Conservation (phyloP, 1,284 basidiomycete species). For the Ceratobasidium sp. region DNA sequence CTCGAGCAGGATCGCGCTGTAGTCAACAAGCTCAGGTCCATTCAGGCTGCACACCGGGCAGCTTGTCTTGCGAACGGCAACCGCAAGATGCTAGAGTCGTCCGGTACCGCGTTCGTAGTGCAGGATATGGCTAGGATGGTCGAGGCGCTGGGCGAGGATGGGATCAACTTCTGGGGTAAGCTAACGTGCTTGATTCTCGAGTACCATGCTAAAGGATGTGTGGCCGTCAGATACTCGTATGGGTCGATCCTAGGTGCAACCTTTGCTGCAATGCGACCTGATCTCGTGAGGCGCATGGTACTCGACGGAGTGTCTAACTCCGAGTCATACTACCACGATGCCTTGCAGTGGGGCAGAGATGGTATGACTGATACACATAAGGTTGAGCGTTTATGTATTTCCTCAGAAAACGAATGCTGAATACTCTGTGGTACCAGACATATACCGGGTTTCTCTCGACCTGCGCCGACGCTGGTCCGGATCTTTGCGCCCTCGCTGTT, state of each 20-base stretch:
- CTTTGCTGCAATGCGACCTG: conserved; percentile 54
- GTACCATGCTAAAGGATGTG: not conserved
- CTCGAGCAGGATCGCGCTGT: not conserved
- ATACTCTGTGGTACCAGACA: not conserved
- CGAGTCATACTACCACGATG: conserved; percentile 46
- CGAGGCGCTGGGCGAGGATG: conserved; percentile 50
- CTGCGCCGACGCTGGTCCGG: conserved; percentile 47
- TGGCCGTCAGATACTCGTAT: conserved; percentile 47
- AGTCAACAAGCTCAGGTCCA: not conserved
- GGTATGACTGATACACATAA: conserved; percentile 50
- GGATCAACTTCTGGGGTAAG: conserved; percentile 36
- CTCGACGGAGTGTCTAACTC: conserved; percentile 52
- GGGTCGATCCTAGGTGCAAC: conserved; percentile 53
- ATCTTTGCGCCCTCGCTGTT: conserved; percentile 40
- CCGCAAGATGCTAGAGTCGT: conserved; percentile 46
- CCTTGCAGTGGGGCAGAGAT: conserved; percentile 49
- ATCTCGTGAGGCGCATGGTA: conserved; percentile 51
- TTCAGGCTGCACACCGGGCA: conserved; percentile 6
- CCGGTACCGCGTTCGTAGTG: conserved; percentile 50
- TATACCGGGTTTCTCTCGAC: conserved; percentile 45
- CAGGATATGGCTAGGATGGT: conserved; percentile 51
- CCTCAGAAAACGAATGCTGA: too few relatives aligned
- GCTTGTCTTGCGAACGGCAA: conserved; percentile 49
- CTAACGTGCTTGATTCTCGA: too few relatives aligned
- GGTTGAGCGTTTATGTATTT: conserved; percentile 9